Percentiles rank a stretch among this genome's conserved stretches.
Conservation (phyloP, 73 alveolate species). For the Paramecium octaurelia region DNA sequence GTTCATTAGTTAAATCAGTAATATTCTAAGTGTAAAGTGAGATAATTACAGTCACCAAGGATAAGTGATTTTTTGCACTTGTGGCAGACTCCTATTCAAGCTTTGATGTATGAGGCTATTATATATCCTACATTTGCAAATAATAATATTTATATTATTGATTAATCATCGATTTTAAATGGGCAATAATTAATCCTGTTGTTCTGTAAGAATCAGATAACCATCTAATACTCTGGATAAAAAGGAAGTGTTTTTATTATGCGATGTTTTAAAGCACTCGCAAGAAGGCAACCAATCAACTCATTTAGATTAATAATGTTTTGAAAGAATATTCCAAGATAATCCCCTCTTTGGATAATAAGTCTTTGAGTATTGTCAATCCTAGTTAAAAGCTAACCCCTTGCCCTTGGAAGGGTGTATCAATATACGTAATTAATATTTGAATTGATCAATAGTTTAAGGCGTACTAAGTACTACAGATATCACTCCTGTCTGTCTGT, state of each 20-base stretch:
- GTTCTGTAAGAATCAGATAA: constrained; percentile 4
- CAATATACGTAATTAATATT: neutral
- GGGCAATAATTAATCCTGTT: constrained; percentile 21
- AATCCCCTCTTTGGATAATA: constrained; percentile 13
- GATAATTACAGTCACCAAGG: neutral
- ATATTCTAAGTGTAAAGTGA: neutral
- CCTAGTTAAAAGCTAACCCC: neutral
- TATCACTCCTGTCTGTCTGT: neutral
- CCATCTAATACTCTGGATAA: neutral
- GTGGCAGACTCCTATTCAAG: constrained; percentile 36
- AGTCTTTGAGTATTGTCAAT: neutral
- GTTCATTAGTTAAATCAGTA: constrained; percentile 25
- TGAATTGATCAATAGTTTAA: neutral
- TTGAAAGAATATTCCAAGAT: constrained; percentile 8
- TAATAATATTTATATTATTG: neutral
- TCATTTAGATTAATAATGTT: neutral
- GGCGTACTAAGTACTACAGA: neutral
- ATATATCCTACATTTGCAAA: neutral
- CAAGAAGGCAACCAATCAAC: neutral
- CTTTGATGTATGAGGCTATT: neutral
- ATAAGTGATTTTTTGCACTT: constrained; percentile 17
- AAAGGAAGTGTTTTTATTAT: constrained; percentile 11
- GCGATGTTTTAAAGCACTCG: neutral
- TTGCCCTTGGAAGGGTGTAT: constrained; percentile 2
- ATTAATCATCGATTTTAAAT: neutral